These are phyloP conservation scores for Immersiella caudata DNA, from an alignment of 495 filamentous ascomycete species.

Conservation along the genomic window DNA sequence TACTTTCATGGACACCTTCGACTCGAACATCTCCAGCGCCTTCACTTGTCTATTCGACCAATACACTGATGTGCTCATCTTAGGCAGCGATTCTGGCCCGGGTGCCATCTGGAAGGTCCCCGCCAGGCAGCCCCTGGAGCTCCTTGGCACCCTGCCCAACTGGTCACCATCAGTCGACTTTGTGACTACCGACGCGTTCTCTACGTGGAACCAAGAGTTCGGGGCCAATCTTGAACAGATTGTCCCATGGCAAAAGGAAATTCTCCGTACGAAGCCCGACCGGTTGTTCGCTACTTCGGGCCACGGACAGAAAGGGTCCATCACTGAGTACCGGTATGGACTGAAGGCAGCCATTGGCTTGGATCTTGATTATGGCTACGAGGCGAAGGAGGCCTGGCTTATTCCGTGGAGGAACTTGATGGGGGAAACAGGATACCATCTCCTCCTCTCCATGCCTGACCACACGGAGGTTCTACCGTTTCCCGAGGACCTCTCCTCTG, in stretches of 20 bases:
- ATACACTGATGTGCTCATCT: constrained; percentile 74
- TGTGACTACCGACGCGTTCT: constrained; percentile 47
- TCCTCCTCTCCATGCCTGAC: constrained; percentile 57
- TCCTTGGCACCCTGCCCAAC: constrained; percentile 61
- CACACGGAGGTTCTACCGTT: constrained; percentile 43
- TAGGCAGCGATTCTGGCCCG: constrained; percentile 78
- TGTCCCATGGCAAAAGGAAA: constrained; percentile 22
- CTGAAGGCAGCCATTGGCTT: constrained; percentile 67
- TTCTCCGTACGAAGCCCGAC: constrained; percentile 39
- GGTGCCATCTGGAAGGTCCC: constrained; percentile 70
- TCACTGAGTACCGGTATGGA: constrained; percentile 73
- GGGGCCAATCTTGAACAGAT: constrained; percentile 19
- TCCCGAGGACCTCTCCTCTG: constrained; percentile 41
- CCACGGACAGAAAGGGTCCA: constrained; percentile 58
- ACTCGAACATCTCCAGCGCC: constrained; percentile 64
- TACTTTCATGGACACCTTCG: constrained; percentile 60
- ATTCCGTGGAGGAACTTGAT: constrained; percentile 32
- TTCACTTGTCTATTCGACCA: constrained; percentile 59
- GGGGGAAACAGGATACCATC: constrained; percentile 33
- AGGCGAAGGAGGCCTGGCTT: constrained; percentile 50
- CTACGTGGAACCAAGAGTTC: constrained; percentile 26
- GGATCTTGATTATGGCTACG: constrained; percentile 49
- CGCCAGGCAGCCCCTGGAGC: constrained; percentile 39
- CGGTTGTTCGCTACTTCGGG: constrained; percentile 64
- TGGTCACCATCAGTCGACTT: constrained; percentile 84